These are phyloP conservation scores for Solanum verrucosum DNA, from an alignment of 257 asterid genomes.

Conservation along the genomic window DNA sequence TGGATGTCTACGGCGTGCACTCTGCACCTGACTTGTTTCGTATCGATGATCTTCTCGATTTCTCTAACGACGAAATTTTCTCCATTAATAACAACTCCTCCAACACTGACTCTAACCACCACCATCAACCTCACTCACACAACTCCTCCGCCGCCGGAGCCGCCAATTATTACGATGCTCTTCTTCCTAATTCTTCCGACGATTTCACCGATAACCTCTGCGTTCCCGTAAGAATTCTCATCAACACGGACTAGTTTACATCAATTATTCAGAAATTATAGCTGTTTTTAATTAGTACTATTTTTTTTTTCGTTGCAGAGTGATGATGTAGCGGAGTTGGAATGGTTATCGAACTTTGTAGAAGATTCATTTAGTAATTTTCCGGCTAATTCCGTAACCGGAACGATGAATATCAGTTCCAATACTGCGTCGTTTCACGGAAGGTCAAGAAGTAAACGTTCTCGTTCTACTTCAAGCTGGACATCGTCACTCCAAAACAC, in stretches of 20 bases:
- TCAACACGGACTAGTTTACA: neutral
- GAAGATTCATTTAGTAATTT: constrained; percentile 51
- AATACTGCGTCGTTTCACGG: constrained; percentile 18
- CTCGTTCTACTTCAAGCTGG: constrained; percentile 21
- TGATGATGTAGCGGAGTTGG: constrained; percentile 66
- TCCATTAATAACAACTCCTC: constrained; percentile 21
- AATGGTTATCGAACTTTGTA: constrained; percentile 69
- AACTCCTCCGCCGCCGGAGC: neutral
- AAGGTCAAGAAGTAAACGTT: constrained; percentile 39
- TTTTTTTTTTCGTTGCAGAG: constrained; percentile 12
- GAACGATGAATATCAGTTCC: constrained; percentile 3
- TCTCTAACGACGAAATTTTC: constrained; percentile 40
- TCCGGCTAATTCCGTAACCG: constrained; percentile 27
- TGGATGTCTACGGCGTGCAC: constrained; percentile 46
- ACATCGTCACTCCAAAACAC: constrained; percentile 6
- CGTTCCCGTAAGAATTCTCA: constrained; percentile 37
- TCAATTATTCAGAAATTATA: neutral
- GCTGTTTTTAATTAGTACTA: neutral
- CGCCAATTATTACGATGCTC: neutral
- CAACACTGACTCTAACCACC: constrained; percentile 10
- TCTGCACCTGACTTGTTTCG: constrained; percentile 18
- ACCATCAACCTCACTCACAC: constrained; percentile 22
- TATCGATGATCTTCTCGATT: constrained; percentile 56
- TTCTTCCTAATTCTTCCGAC: constrained; percentile 15
- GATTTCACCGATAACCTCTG: constrained; percentile 37